A percentile compares a stretch with the other conserved stretches of the same genome.
Conservation (phyloP, 805 yeast species). For the Saccharomycopsis sp. region DNA sequence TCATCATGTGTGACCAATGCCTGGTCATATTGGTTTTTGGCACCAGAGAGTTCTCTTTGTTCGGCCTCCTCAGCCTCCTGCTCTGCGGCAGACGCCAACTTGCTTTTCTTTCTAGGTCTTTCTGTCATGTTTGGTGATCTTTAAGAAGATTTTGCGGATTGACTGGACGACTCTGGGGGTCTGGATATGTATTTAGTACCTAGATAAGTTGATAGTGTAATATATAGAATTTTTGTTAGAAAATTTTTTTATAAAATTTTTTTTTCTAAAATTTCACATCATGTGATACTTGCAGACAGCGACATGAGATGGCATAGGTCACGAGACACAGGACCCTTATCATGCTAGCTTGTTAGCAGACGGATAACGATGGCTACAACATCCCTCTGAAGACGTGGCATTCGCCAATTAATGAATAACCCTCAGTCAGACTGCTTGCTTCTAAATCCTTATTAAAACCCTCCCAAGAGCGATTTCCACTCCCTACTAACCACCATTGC, state of each 20-base stretch:
- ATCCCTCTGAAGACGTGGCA: no score
- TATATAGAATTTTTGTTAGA: background rate
- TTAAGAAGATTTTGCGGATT: no score
- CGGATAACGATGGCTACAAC: background rate
- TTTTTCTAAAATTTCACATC: background rate
- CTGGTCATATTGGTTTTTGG: background rate
- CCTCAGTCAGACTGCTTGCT: no score
- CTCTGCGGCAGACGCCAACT: conserved; percentile 27
- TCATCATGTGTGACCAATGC: conserved; percentile 12
- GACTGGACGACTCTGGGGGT: no score
- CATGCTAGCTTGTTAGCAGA: background rate
- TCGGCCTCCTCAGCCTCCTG: conserved; percentile 28
- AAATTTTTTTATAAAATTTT: no score
- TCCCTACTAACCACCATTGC: no score
- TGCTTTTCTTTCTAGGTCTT: conserved; percentile 22
- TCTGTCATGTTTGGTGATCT: conserved; percentile 6
- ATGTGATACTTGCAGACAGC: background rate
- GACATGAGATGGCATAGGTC: background rate
- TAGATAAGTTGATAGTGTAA: no score
- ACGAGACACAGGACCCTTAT: background rate
- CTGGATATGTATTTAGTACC: background rate
- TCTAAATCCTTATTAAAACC: no score
- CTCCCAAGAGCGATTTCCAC: no score
- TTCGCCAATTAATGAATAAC: no score
- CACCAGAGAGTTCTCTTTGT: conserved; percentile 18